A percentile compares a stretch with the other conserved stretches of the same genome.
phyloP scores from a whole-genome alignment of 805 yeast genomes.

The Clavispora phyllophila region DNA sequence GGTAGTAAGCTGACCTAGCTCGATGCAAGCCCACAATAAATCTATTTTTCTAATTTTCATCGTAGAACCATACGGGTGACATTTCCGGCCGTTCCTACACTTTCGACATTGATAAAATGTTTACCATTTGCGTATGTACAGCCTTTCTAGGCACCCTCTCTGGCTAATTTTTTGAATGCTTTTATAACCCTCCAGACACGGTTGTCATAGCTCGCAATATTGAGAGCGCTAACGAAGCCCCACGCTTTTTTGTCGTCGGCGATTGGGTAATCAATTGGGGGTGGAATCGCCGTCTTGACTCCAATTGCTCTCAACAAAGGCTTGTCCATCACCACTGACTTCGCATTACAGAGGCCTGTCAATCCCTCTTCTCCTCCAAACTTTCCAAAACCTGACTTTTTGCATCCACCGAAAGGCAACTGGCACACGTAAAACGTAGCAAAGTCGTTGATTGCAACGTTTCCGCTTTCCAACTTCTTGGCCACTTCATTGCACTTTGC shows the following conservation, averaged over 20 bases:
- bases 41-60: background rate
- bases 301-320: conserved; percentile 52
- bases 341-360: conserved; percentile 81
- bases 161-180: conserved; percentile 35
- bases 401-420: conserved; percentile 93
- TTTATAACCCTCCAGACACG: conserved; percentile 60
- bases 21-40: background rate
- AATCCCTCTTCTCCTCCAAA: conserved; percentile 98
- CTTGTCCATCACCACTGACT: conserved; percentile 82
- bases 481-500: conserved; percentile 58
- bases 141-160: conserved; percentile 17
- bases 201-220: conserved; percentile 76
- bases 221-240: conserved; percentile 78
- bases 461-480: conserved; percentile 67
- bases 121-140: background rate
- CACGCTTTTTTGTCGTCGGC: conserved; percentile 77
- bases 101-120: no score
- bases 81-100: no score
- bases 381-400: conserved; percentile 93
- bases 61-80: no score
- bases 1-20: background rate
- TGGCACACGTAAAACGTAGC: conserved; percentile 96
- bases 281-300: conserved; percentile 78
- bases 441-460: conserved; percentile 95
- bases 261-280: conserved; percentile 89